Conservation (phyloP, 2,329 filamentous ascomycete genomes). For the Penicillium sumatraense region DNA sequence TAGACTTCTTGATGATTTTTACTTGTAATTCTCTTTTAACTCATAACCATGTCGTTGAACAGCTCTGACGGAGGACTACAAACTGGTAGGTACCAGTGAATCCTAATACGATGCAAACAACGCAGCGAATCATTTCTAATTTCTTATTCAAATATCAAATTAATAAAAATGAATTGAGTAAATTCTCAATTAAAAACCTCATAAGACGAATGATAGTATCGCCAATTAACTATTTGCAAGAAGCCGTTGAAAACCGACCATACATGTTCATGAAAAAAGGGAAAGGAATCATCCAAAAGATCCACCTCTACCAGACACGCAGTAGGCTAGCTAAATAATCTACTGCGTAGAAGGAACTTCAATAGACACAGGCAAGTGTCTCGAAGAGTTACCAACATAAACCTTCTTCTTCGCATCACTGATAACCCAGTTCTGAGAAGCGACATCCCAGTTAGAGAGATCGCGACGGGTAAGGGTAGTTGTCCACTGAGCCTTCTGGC, state of each 20-base stretch:
- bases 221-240: constrained; percentile 3
- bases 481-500: constrained; percentile 68
- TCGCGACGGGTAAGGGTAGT: constrained; percentile 77
- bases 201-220: background rate
- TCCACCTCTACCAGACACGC: too few species aligned
- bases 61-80: too few species aligned
- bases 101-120: too few species aligned
- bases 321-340: background rate
- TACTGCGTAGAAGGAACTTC: constrained; percentile 37
- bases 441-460: constrained; percentile 82
- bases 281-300: background rate
- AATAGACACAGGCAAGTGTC: constrained; percentile 57
- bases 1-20: too few species aligned
- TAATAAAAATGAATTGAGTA: background rate
- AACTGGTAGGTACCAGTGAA: too few species aligned
- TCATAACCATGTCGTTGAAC: too few species aligned
- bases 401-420: constrained; percentile 61
- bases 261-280: background rate
- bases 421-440: constrained; percentile 81
- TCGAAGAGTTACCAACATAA: constrained; percentile 63
- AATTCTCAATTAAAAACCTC: background rate
- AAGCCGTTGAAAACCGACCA: background rate
- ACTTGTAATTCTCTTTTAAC: too few species aligned
- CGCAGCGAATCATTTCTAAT: too few species aligned
- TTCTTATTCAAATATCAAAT: too few species aligned